Conservation (phyloP, 768 basidiomycete genomes). For the Grammothele lineata region DNA sequence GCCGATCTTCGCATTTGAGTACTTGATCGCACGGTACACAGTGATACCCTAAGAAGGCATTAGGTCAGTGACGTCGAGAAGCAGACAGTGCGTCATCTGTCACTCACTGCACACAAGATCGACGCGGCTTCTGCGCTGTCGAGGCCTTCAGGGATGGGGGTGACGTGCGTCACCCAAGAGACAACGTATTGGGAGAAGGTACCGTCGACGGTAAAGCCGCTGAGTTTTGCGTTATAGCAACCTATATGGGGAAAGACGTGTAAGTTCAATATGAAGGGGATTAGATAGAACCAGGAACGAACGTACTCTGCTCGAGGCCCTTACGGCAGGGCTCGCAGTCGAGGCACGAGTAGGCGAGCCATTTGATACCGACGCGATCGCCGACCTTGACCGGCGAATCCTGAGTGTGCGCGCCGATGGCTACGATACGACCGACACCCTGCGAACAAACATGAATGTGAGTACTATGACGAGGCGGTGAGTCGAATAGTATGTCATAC, state of each 20-base stretch:
- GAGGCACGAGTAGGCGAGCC: constrained; percentile 70
- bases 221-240: constrained; percentile 54
- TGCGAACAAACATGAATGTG: constrained; percentile 32
- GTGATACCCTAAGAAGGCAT: constrained; percentile 58
- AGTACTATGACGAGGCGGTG: neutral
- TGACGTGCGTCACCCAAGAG: constrained; percentile 70
- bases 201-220: constrained; percentile 75
- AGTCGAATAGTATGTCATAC: constrained; percentile 3
- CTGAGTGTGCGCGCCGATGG: constrained; percentile 64
- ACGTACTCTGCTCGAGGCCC: constrained; percentile 67
- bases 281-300: neutral
- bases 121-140: constrained; percentile 67
- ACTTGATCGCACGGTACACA: constrained; percentile 82
- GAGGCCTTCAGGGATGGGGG: constrained; percentile 70
- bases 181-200: constrained; percentile 72
- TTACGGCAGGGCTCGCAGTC: constrained; percentile 74
- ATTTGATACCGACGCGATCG: constrained; percentile 81
- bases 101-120: constrained; percentile 69
- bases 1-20: constrained; percentile 57
- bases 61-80: neutral
- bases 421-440: constrained; percentile 78
- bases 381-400: constrained; percentile 65
- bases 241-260: constrained; percentile 34
- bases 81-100: no score
- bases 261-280: constrained; percentile 1